These are phyloP conservation scores for Starmerella potacharoeniae DNA, from an alignment of 805 yeast genomes.

Conservation along the genomic window DNA sequence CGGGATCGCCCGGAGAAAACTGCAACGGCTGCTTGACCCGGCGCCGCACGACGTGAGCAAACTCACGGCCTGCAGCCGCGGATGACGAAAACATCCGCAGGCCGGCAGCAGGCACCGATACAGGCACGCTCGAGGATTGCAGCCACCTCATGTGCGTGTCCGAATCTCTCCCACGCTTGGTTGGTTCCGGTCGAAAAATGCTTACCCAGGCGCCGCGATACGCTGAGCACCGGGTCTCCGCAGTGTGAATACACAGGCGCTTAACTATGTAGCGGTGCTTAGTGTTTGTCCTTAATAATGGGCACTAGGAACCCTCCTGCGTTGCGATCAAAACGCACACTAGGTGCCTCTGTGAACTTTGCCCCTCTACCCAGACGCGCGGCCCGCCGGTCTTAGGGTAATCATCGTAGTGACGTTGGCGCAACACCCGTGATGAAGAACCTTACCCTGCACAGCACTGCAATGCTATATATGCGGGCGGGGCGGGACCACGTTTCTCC, in stretches of 20 bases:
- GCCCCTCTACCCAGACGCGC: neutral
- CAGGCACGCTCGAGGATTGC: neutral
- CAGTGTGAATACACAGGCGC: no score
- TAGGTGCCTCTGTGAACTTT: neutral
- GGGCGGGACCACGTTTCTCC: neutral
- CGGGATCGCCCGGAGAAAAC: constrained; percentile 43
- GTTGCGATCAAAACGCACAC: neutral
- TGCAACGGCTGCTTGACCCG: constrained; percentile 20
- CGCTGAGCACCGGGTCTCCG: no score
- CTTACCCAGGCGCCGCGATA: no score
- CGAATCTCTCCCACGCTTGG: neutral
- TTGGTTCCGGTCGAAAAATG: no score
- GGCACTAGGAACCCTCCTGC: no score
- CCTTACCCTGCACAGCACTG: neutral
- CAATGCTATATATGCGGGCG: neutral
- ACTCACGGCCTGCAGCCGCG: constrained; percentile 15
- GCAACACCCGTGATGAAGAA: neutral
- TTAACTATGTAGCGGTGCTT: no score
- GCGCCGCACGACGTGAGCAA: constrained; percentile 25
- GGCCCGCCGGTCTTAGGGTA: neutral
- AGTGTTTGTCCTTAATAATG: no score
- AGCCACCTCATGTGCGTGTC: neutral
- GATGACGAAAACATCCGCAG: constrained; percentile 16
- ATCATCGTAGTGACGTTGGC: neutral
- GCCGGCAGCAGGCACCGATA: neutral